Evolutionary conservation across 805 yeast species (phyloP).

Genomic region (Clavispora fructus): DNA sequence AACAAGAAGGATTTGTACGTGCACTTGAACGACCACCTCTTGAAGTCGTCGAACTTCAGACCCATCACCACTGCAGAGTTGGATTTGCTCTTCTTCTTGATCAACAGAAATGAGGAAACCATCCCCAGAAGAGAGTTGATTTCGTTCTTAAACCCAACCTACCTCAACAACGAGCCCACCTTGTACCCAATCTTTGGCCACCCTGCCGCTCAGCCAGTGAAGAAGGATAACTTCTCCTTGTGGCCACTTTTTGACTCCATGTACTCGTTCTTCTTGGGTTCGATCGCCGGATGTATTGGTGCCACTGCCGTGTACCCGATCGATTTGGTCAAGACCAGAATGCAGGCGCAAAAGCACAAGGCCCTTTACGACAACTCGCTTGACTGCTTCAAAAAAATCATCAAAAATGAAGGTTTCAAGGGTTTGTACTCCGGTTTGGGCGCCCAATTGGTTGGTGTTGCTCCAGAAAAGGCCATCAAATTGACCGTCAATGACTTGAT

Average conservation of each 20-base stretch:
- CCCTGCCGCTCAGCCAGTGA: conserved; percentile 35
- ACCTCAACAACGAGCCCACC: conserved; percentile 30
- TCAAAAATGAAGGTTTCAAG: conserved; percentile 68
- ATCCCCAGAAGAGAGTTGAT: conserved; percentile 40
- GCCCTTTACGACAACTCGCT: conserved; percentile 70
- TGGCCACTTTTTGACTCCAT: conserved; percentile 62
- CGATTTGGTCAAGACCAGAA: conserved; percentile 91
- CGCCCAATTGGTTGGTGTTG: conserved; percentile 94
- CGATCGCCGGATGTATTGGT: conserved; percentile 95
- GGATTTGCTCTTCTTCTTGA: conserved; percentile 37
- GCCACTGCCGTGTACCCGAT: conserved; percentile 98
- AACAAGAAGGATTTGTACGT: conserved; percentile 36
- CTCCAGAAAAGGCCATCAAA: conserved; percentile 97
- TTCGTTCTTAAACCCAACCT: conserved; percentile 54
- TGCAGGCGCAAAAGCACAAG: conserved; percentile 87
- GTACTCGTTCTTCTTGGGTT: conserved; percentile 84
- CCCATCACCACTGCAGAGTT: conserved; percentile 36
- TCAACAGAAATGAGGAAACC: conserved; percentile 32
- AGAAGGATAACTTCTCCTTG: conserved; percentile 36
- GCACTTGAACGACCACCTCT: conserved; percentile 40
- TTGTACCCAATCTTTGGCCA: conserved; percentile 37
- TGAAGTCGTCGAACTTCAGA: conserved; percentile 39
- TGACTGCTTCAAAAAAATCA: conserved; percentile 80
- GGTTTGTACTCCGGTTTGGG: conserved; percentile 91
- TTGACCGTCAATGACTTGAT: conserved; percentile 89